Evolutionary conservation across 768 basidiomycete genomes (phyloP).

Genomic region (Boletus vinaceobasis): DNA sequence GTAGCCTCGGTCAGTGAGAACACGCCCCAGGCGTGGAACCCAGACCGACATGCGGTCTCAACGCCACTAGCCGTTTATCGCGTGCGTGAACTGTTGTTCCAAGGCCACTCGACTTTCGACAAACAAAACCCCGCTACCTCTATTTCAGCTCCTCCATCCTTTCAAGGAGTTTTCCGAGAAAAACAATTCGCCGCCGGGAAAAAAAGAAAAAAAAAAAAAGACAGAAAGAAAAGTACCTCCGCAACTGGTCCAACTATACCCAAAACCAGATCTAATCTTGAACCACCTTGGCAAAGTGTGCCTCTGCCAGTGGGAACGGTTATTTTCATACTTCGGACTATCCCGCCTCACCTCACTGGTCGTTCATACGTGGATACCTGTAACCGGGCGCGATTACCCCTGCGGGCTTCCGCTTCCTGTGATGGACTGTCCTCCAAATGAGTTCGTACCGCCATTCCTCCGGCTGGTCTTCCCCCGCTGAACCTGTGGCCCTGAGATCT

Average conservation of each 20-base stretch:
- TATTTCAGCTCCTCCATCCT: neutral
- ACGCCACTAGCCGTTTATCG: constrained; percentile 32
- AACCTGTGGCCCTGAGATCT: constrained; percentile 10
- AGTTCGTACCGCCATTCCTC: constrained; percentile 16
- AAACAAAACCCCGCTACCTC: neutral
- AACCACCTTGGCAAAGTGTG: neutral
- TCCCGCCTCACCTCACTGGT: constrained; percentile 12
- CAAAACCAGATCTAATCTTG: constrained; percentile 26
- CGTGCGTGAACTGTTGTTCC: constrained; percentile 22
- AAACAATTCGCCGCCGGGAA: constrained; percentile 1
- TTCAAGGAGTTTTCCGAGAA: constrained; percentile 4
- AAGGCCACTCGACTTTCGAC: constrained; percentile 6
- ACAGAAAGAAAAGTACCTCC: neutral
- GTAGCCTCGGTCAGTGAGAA: neutral
- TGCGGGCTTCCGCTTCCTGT: constrained; percentile 31
- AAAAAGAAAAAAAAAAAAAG: neutral
- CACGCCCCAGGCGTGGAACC: constrained; percentile 9
- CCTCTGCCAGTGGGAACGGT: constrained; percentile 15
- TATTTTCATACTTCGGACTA: constrained; percentile 25
- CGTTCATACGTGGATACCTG: constrained; percentile 6
- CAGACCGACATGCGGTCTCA: constrained; percentile 10
- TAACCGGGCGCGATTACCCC: constrained; percentile 9
- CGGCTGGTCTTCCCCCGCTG: constrained; percentile 4
- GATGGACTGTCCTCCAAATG: constrained; percentile 16
- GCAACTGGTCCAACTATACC: neutral